Evolutionary conservation across 352 stramenopile species (phyloP), one percentile per base, ranked within the genome.

Genomic region (Globisporangium carolinianum): DNA sequence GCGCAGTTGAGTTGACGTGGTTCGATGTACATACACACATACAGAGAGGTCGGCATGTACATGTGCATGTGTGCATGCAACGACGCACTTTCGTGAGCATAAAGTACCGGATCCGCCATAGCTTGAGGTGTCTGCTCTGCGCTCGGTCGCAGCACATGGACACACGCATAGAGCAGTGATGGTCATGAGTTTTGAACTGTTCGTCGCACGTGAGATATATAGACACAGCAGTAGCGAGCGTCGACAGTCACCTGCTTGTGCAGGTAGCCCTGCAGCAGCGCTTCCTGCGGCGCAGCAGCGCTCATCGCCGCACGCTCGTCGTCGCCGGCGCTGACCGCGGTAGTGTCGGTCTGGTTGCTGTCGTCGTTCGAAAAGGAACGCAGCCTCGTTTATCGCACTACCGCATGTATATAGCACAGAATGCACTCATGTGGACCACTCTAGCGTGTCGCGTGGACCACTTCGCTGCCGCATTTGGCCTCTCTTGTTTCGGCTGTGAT

Each of bases 101-200:
- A 59, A 92, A 94, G 66, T 91, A 94, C 43, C 85, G 85, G 46
- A 94, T 79, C 61, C 89, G 89, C 85, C 85, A 94, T 48, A 92
- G 65, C 67, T 91, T 90, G 14, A 94, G 48, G 60, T 94, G 85
- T 55, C 89, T 79, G 62, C 85, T 94, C 85, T 94, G 57, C 54
- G 42, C 46, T 41, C 4, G 32, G 24, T 32, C 24, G 24, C 24
- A 32, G 24, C 24, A 32, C 6, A 42, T 41, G 12, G 24, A 24
- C 35, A 56, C 50, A 63, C 14, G 51, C 53, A 53, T 18, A n/a
- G 38, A 12, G 12, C 48, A 53, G 24, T 32, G 1, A 32, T 32
- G 24, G 24, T 32, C 24, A 2, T 32, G 24, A 32, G 24, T 32
- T 32, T 32, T 32, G 0, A 32, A 1, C 24, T 32, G 24, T 32